Evolutionary conservation across 257 asterid species (phyloP), one percentile per base, ranked within the genome.

Genomic region (Plantago major): DNA sequence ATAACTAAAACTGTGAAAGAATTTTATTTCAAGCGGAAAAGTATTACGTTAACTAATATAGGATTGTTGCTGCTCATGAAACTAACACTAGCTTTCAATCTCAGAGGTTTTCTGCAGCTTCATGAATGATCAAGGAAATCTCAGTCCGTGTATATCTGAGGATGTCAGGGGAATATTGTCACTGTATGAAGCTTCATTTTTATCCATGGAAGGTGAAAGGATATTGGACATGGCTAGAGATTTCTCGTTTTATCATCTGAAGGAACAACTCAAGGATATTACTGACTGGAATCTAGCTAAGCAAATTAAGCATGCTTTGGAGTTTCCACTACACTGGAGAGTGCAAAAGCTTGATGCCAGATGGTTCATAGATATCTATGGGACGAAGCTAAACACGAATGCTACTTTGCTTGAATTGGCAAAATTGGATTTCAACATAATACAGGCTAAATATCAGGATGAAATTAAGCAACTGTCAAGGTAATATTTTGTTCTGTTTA

Each of bases 241-340:
- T 16, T 81, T 78, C 22, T 68, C 85, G 4, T 42, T 26, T 37
- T 38, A 6, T 43, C 76, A 55, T 62, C 81, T 84, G 0, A 61
- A 33, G 51, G 50, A 46, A 42, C 53, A 2, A 14, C 48, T 75
- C 1, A 53, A 68, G 16, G 42, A 47, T 11, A 56, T 61, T 13
- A 42, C 15, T 7, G 77, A 68, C 47, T 44, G n/a, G 9, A 37
- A 3, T 57, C 42, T 78, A 28, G 69, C 49, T 0, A 73, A 69
- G 52, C 48, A 64, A 60, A 72, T 78, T 18, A 74, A 38, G 70
- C 82, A 72, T 70, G 73, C 83, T 46, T 59, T 83, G 76, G 82
- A 74, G 72, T 61, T 81, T 58, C 90, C 88, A 33, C 30, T 70
- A 0, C 87, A 84, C 74, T 79, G 87, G 82, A 81, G 80, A 65